Base-by-base conservation (phyloP, 2,329 filamentous ascomycete species). In the Fusarium newnesense region DNA sequence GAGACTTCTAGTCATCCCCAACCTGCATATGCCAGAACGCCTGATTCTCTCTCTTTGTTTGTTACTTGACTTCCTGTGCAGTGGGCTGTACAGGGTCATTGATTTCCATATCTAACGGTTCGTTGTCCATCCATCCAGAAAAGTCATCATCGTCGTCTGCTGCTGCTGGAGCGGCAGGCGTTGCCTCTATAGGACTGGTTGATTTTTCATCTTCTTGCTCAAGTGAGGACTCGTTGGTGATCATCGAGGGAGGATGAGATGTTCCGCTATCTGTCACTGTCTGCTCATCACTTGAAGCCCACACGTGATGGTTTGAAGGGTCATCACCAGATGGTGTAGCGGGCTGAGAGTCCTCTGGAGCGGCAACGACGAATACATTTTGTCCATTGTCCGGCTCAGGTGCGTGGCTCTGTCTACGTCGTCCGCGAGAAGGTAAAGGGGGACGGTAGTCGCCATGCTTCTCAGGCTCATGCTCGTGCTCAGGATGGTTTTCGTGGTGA, bases 311-410 rank as follows among this genome's bases (percentile, higher is more conserved):
- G 24, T 60, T 73, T 4, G 63, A 56, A 18, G 74, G 69, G 16
- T 83, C 80, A 26, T 85, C 86, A 12, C 77, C 80, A 10, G 82
- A 74, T 3, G 89, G 89, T 9, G 87, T 88, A 5, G 83, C 83
- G 4, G 89, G 88, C 67, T 89, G 87, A 8, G 90, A 93, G 69
- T 92, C 90, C 16, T 84, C 83, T 2, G 91, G 91, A 2, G 91
- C 91, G 65, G 89, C 88, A 18, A 93, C 90, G 21, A 94, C 88
- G 9, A 93, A 83, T 44, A 93, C 80, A 13, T 84, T 85, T 66
- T 91, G 88, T 11, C 86, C 85, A 3, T 78, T 79, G 12, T 80
- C 77, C 32, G 78, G 78, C 15, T 83, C 81, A 10, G 78, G 74
- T 16, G 82, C 79, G 19, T 84, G 77, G 40, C 79, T 80, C 37